These are phyloP conservation scores for Exobasidium cylindrosporum DNA, from an alignment of 1,284 basidiomycete species.

Conservation along the genomic window DNA sequence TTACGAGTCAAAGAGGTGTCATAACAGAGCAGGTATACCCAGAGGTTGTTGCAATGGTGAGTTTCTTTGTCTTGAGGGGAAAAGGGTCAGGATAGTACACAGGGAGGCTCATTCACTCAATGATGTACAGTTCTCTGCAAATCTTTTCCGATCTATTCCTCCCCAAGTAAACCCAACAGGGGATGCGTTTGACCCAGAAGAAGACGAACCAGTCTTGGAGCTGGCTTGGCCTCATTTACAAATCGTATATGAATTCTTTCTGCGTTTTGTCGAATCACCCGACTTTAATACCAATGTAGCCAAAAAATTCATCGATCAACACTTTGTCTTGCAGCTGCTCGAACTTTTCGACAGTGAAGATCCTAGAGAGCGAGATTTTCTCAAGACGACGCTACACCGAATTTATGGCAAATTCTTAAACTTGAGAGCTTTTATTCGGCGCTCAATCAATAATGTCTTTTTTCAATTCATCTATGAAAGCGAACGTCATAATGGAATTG, in stretches of 20 bases:
- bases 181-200: conserved; percentile 98
- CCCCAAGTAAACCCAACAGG: conserved; percentile 97
- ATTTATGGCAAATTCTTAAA: conserved; percentile 99
- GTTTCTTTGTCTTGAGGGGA: no score
- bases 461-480: conserved; percentile 99
- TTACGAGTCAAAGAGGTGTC: conserved; percentile 91
- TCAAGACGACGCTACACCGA: conserved; percentile 97
- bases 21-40: conserved; percentile 98
- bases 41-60: conserved; percentile 95
- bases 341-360: conserved; percentile 99
- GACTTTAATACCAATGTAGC: conserved; percentile 99
- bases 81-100: background rate
- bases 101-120: conserved; percentile 1
- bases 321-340: conserved; percentile 90
- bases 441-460: conserved; percentile 99
- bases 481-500: conserved; percentile 97
- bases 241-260: conserved; percentile 99
- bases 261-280: conserved; percentile 94
- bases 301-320: conserved; percentile 95
- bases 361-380: conserved; percentile 95
- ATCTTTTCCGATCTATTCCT: conserved; percentile 98
- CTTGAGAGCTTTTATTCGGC: conserved; percentile 93
- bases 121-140: conserved; percentile 63
- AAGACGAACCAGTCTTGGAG: conserved; percentile 97
- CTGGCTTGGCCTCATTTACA: conserved; percentile 99